phyloP scores from a whole-genome alignment of 129 eudicot species.

The Tagetes erecta region DNA sequence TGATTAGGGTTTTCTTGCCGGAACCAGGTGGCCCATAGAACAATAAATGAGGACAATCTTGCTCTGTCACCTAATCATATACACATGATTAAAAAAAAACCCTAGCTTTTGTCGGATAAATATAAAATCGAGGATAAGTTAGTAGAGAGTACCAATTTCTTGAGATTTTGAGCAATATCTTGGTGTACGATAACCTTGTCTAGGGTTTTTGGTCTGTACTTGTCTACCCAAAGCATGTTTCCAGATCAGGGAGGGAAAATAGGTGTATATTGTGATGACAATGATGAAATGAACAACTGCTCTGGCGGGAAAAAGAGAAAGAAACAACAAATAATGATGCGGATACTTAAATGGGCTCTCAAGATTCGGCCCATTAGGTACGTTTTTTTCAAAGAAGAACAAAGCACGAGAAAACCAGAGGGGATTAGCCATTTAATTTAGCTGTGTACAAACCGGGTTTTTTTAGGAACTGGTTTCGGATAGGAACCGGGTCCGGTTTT shows the following conservation, averaged over 20 bases:
- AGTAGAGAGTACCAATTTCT: constrained; percentile 58
- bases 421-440: too few relatives aligned
- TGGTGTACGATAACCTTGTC: constrained; percentile 86
- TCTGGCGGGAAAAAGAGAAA: constrained; percentile 33
- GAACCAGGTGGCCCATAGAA: constrained; percentile 94
- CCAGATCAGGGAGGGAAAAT: neutral
- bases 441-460: too few relatives aligned
- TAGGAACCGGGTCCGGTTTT: too few relatives aligned
- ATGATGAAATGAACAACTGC: neutral
- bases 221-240: constrained; percentile 95
- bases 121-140: neutral
- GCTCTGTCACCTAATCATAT: constrained; percentile 71
- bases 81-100: constrained; percentile 21
- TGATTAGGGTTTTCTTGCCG: constrained; percentile 95
- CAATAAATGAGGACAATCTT: constrained; percentile 91
- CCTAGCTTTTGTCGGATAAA: constrained; percentile 5
- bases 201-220: constrained; percentile 88
- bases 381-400: too few relatives aligned
- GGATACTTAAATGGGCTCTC: too few relatives aligned
- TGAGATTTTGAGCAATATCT: constrained; percentile 83
- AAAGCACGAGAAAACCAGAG: too few relatives aligned
- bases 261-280: constrained; percentile 5
- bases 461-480: too few relatives aligned
- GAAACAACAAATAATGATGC: too few relatives aligned
- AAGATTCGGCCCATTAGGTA: too few relatives aligned